Evolutionary conservation across 176 grass and related monocot genomes (phyloP).

Genomic region (Juncus effusus): DNA sequence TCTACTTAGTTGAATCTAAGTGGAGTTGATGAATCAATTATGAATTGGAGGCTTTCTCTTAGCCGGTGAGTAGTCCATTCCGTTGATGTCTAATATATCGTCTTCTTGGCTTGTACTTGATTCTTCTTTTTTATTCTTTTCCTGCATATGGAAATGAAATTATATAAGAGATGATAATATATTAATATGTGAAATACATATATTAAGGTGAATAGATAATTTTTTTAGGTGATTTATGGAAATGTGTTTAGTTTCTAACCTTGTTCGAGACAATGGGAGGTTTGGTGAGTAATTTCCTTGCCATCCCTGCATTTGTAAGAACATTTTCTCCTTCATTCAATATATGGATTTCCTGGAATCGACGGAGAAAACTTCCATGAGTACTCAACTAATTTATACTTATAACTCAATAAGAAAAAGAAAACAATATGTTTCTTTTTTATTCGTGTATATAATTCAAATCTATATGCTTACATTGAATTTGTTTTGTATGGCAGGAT

Average conservation of each 20-base stretch:
- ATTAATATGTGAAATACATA: background rate
- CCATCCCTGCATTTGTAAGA: conserved; percentile 27
- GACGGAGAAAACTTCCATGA: too few species aligned
- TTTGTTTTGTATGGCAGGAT: conserved; percentile 28
- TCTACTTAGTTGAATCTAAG: conserved; percentile 16
- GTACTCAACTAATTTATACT: too few species aligned
- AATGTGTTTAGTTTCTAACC: conserved; percentile 1
- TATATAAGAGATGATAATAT: background rate
- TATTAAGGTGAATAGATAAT: background rate
- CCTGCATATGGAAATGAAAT: background rate
- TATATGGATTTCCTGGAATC: too few species aligned
- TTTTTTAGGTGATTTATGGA: conserved; percentile 21
- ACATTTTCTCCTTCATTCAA: background rate
- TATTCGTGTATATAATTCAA: conserved; percentile 14
- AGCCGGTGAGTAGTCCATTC: conserved; percentile 95
- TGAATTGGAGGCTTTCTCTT: conserved; percentile 86
- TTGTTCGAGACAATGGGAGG: conserved; percentile 15
- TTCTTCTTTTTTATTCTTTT: background rate
- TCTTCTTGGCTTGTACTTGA: conserved; percentile 28
- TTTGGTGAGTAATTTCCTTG: conserved; percentile 31
- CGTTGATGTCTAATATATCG: conserved; percentile 74
- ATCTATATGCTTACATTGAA: conserved; percentile 25
- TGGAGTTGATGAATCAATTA: conserved; percentile 42
- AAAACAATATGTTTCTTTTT: conserved; percentile 8
- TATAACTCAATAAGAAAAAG: background rate